phyloP scores from a whole-genome alignment of 805 yeast species.

The Candida xiaguanensis region DNA sequence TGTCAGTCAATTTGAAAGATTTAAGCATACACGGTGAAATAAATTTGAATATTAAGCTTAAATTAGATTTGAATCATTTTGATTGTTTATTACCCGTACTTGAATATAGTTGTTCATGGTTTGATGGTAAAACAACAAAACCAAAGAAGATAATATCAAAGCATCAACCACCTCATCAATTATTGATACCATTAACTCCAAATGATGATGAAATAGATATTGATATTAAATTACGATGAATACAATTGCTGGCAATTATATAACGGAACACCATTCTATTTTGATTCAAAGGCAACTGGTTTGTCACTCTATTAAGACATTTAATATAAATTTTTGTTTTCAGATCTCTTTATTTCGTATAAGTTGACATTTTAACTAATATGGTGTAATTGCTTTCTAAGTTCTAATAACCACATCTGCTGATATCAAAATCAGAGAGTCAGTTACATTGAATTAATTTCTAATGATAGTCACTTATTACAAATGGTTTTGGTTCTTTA shows the following conservation, averaged over 20 bases:
- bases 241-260: not conserved
- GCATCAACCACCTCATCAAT: not conserved
- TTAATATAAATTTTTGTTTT: no score
- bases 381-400: no score
- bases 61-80: constrained; percentile 1
- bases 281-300: no score
- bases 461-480: no score
- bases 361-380: no score
- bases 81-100: constrained; percentile 4
- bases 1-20: constrained; percentile 14
- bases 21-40: constrained; percentile 13
- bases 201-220: constrained; percentile 7
- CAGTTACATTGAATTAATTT: no score
- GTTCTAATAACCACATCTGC: no score
- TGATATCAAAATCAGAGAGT: no score
- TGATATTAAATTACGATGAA: constrained; percentile 1
- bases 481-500: no score
- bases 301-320: no score
- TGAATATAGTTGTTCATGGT: constrained; percentile 7
- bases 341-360: no score
- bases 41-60: constrained; percentile 14
- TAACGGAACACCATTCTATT: no score
- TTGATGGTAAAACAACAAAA: constrained; percentile 3
- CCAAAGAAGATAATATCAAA: constrained; percentile 1
- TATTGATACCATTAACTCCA: constrained; percentile 1